Base-by-base conservation (phyloP, 495 filamentous ascomycete genomes). In the Beverwykella pulmonaria region DNA sequence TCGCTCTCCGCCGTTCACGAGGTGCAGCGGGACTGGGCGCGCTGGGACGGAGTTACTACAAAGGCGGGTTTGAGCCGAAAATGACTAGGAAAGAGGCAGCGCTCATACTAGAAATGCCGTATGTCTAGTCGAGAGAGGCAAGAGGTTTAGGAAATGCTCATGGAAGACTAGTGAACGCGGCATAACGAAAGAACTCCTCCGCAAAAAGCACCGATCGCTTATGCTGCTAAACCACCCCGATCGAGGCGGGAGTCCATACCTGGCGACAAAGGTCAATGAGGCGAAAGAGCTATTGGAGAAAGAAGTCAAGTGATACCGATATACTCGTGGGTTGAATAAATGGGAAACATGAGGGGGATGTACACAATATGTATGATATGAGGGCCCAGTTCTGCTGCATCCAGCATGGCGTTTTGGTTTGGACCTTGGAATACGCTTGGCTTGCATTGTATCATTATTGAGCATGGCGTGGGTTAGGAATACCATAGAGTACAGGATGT, bases 141-240 rank as follows among this genome's bases (percentile, higher is more conserved):
- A 57, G 17, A 48, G 6, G 25, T 29, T 27, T 46, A n/a, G 6
- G 3, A 47, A 36, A 15, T 23, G 56, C 14, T 30, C 46, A 22
- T n/a, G 6, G 17, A 14, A 4, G 8, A n/a, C 17, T 44, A 97
- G 93, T 56, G 94, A 98, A 76, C 84, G 91, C 50, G 85, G 85
- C 65, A 67, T 96, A 70, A 92, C 87, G 58, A 96, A 95, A 79
- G 92, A 96, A 44, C 92, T 93, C 69, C 82, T 99, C 53, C 90
- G 94, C 73, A 97, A 98, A 82, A 92, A 93, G 69, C 94, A 99
- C 80, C 87, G 94, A 34, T 91, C 90, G 64, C 87, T 98, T 55
- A 99, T 99, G 94, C 84, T 99, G 56, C 81, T 95, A 65, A 99
- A 99, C 80, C 94, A 99, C 79, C 94, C 94, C 30, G 94, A 99